Evolutionary conservation across 495 filamentous ascomycete species (phyloP).

Genomic region (Hypoxylon trugodes): DNA sequence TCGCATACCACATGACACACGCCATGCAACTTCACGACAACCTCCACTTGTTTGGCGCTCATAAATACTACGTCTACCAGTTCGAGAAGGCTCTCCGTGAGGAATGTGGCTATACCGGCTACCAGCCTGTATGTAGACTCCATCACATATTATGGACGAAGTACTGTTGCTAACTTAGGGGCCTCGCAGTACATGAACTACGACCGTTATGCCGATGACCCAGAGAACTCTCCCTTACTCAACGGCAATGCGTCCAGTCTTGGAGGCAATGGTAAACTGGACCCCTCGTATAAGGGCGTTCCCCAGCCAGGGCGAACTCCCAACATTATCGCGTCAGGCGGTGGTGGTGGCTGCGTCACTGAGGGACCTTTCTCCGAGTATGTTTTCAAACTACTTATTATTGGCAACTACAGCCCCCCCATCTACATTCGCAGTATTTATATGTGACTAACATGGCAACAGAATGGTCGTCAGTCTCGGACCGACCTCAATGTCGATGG

Average conservation of each 20-base stretch:
- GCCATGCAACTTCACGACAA: constrained; percentile 62
- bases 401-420: background rate
- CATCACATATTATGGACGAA: background rate
- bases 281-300: constrained; percentile 47
- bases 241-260: constrained; percentile 53
- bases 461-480: constrained; percentile 54
- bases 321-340: constrained; percentile 55
- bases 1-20: constrained; percentile 56
- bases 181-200: constrained; percentile 54
- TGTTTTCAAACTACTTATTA: constrained; percentile 4
- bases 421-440: background rate
- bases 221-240: constrained; percentile 49
- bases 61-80: constrained; percentile 70
- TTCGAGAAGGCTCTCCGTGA: constrained; percentile 73
- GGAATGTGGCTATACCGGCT: constrained; percentile 73
- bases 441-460: constrained; percentile 21
- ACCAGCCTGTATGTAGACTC: constrained; percentile 49
- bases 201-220: constrained; percentile 50
- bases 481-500: constrained; percentile 45
- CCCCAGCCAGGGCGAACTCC: constrained; percentile 38
- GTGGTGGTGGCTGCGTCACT: constrained; percentile 68
- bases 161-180: constrained; percentile 13
- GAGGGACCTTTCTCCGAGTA: constrained; percentile 64
- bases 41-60: constrained; percentile 71
- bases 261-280: constrained; percentile 51